Conservation (phyloP, 805 yeast species). For the Barnettozyma sp. region DNA sequence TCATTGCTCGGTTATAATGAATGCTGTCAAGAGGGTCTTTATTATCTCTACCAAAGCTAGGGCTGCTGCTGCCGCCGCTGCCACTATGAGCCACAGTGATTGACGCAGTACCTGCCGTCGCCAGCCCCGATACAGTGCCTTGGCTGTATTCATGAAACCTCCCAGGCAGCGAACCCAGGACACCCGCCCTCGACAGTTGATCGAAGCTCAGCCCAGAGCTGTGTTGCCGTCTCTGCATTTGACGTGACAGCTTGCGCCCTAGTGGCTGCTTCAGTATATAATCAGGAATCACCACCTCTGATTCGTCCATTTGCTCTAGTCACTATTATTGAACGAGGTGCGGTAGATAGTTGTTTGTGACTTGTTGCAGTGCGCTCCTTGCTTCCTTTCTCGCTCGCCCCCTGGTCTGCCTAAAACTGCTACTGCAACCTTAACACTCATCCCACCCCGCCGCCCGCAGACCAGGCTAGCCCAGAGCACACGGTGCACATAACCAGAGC, state of each 20-base stretch:
- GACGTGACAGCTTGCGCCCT: slow-evolving; percentile 1
- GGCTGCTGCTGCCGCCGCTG: not conserved
- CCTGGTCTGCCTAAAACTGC: too few species aligned
- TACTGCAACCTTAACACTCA: too few species aligned
- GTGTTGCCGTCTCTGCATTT: not conserved
- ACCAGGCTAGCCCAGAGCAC: too few species aligned
- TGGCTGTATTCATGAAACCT: slow-evolving; percentile 1
- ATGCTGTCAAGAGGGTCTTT: slow-evolving; percentile 3
- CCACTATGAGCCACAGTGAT: too few species aligned
- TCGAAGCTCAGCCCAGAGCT: not conserved
- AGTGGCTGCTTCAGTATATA: slow-evolving; percentile 3
- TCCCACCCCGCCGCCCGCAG: too few species aligned
- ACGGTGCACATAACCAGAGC: too few species aligned
- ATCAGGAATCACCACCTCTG: slow-evolving; percentile 2
- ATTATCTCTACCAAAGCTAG: not conserved
- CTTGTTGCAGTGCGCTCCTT: too few species aligned
- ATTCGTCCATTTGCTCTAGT: not conserved
- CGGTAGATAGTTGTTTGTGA: too few species aligned
- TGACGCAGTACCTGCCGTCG: not conserved
- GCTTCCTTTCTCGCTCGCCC: too few species aligned
- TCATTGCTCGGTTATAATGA: slow-evolving; percentile 10
- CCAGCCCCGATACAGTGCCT: slow-evolving; percentile 1
- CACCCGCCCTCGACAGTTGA: slow-evolving; percentile 3
- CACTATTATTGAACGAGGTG: too few species aligned
- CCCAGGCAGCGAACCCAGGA: slow-evolving; percentile 4